A percentile compares a stretch with the other conserved stretches of the same genome.
Conservation (phyloP, 2,329 filamentous ascomycete genomes). For the Fusarium miscanthi region DNA sequence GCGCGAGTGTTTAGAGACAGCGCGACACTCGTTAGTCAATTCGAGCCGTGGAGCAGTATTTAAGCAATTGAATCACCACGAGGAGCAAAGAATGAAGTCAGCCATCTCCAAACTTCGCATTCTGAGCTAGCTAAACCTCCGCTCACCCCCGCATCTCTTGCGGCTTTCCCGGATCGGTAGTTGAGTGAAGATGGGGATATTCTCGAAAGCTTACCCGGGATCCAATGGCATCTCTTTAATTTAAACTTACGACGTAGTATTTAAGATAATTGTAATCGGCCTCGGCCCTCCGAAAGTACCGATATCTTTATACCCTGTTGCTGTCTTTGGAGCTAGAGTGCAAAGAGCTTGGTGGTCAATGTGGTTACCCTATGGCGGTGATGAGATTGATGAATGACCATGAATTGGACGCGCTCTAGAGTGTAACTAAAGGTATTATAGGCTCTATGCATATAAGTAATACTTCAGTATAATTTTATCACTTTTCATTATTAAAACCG, state of each 20-base stretch:
- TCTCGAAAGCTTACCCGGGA: background rate
- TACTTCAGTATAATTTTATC: accelerated
- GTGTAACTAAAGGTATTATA: accelerated
- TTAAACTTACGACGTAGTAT: background rate
- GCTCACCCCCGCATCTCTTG: conserved; percentile 24
- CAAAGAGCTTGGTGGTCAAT: background rate
- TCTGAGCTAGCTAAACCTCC: background rate
- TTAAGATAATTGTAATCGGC: conserved; percentile 4
- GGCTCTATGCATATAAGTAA: accelerated
- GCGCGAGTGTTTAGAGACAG: background rate
- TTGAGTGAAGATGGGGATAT: background rate
- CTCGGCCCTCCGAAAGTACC: background rate
- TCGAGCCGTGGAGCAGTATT: background rate
- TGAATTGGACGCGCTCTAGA: too few relatives aligned
- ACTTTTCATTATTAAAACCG: too few relatives aligned
- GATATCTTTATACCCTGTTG: background rate
- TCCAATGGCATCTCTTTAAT: background rate
- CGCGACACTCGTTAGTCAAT: background rate
- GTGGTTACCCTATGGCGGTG: background rate
- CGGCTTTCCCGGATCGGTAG: conserved; percentile 5
- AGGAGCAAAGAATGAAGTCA: background rate
- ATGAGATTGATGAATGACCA: background rate
- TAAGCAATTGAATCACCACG: background rate
- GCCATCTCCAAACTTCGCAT: background rate
- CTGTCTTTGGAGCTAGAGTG: conserved; percentile 2